Evolutionary conservation across 2,329 filamentous ascomycete genomes (phyloP).

Genomic region (Trichoderma koningiopsis): DNA sequence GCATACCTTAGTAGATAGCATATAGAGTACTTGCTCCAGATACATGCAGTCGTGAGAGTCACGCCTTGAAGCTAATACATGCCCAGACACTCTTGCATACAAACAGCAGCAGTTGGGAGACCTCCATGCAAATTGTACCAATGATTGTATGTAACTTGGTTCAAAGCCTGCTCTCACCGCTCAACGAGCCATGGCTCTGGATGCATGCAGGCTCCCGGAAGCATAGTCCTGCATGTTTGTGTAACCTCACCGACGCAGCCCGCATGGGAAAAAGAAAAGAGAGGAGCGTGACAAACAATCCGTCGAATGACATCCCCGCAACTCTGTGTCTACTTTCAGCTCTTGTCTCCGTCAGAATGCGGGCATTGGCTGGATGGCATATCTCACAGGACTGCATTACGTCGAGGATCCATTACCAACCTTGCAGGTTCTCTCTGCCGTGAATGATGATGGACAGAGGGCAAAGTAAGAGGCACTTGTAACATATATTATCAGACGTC

Average conservation of each 20-base stretch:
- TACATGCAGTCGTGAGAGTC: background rate
- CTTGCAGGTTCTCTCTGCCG: background rate
- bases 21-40: background rate
- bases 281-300: constrained; percentile 1
- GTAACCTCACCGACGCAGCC: background rate
- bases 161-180: constrained; percentile 2
- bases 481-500: background rate
- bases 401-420: background rate
- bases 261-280: background rate
- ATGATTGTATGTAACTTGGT: background rate
- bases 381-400: background rate
- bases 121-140: background rate
- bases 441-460: background rate
- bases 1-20: too few relatives aligned
- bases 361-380: background rate
- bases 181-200: background rate
- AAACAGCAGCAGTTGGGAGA: background rate
- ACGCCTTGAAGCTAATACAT: background rate
- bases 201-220: background rate
- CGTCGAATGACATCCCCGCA: constrained; percentile 2
- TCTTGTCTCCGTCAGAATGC: background rate
- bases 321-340: background rate
- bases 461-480: background rate
- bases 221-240: constrained; percentile 1
- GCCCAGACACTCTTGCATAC: background rate